Evolutionary conservation across 108 stramenopile genomes (phyloP), one percentile per base, ranked within the genome.

Genomic region (Nitzschia sp.): DNA sequence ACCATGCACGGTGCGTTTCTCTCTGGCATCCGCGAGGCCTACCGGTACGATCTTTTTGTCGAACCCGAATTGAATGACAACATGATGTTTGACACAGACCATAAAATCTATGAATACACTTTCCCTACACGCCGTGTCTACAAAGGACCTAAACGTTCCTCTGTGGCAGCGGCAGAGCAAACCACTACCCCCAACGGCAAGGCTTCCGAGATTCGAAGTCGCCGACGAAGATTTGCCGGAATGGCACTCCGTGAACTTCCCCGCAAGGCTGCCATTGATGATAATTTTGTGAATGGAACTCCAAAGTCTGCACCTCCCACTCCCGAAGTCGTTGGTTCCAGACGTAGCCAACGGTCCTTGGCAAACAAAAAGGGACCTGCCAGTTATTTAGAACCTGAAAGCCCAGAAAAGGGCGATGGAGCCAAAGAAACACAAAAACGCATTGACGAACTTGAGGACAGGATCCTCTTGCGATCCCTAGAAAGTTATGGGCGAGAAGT

Each of bases 1-100:
- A 97, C 96, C 2, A 84, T 95, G 25, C 94, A 95, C 63, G 96
- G 96, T 0, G 94, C 94, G 0, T 97, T 87, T 68, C 59, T 94
- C 66, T 87, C 84, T 3, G 96, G 96, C 6, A 86, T 97, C 37
- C 86, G 96, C 41, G 96, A 97, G 73, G 96, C 96, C 17, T 89
- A 86, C 57, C 75, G 92, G 53, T 71, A 89, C 37, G 92, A 93
- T 72, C 61, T 88, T 19, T 80, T 77, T 17, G 67, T 86, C 15
- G 79, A 80, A 50, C 82, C 87, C 17, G 64, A 58, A 0, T 64
- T 77, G 46, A 86, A 84, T 56, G 75, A 73, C 14, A 57, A 66
- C 19, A 62, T 89, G 48, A 43, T 66, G 40, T 91, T 91, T 76
- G 77, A 86, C 12, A 69, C 70, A 10, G 51, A 65, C 19, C 75